Base-by-base conservation (phyloP, 768 basidiomycete genomes). In the Cystofilobasidium capitatum region DNA sequence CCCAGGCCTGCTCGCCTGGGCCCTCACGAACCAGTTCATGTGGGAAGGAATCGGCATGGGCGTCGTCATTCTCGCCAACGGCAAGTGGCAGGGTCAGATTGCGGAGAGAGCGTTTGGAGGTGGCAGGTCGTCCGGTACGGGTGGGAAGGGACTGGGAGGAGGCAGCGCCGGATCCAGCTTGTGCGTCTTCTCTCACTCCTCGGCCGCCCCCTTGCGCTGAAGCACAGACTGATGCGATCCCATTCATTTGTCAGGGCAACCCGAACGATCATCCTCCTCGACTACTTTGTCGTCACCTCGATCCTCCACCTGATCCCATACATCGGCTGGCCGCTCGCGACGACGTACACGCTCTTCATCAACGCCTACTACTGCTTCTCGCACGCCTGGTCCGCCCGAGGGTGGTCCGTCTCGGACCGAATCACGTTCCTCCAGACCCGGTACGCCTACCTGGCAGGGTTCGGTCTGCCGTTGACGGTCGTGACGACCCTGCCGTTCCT, bases 291-390 rank as follows among this genome's bases (percentile, higher is more conserved):
- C 35, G 49, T 76, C n/a, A 69, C 75, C 45, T 74, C 76, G 24
- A 66, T 71, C n/a, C 37, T 75, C 47, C 73, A 75, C 26, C 59
- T 66, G 47, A 51, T 74, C 29, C 68, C 75, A 3, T 74, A 73
- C 10, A 14, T 76, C 24, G 76, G 76, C 3, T 49, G 69, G 42
- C 54, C 64, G 33, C 37, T 70, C 16, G 69, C 73, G 13, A 72
- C 74, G 31, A 40, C 47, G 14, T 77, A 76, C 69, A 74, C 75
- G 69, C 72, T 72, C 62, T 69, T 74, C 55, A 73, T 76, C 47
- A 72, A 76, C 60, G 66, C 73, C 13, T 77, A 71, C 68, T 76
- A 77, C 63, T 76, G 70, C 70, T 77, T 76, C 65, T 75, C 76
- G 74, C 64, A 68, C 55, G 60, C 57, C 44, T 70, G 54, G 35